Base-by-base conservation (phyloP, 768 basidiomycete species). In the Calocybe indica region DNA sequence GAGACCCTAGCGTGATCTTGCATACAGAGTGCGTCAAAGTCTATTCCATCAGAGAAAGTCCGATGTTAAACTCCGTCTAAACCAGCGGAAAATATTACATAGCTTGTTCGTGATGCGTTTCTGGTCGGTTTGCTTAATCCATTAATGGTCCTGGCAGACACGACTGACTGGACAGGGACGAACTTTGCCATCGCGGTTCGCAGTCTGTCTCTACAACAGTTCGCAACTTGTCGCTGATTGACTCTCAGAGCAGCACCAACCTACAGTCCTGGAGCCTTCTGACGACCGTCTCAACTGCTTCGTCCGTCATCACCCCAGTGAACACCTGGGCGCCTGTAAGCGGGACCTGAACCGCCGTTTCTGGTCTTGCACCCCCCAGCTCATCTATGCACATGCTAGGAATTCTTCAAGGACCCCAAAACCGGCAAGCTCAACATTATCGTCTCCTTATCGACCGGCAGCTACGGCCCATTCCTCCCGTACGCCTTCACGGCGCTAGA, bases 331-430 rank as follows among this genome's bases (percentile, higher is more conserved):
- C 64, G 4, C 63, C 64, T 9, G 62, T 64, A 15, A 37, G 58
- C 36, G 14, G n/a, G 40, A 34, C 12, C 7, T n/a, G 10, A 28
- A 32, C 14, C 31, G 15, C 30, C 22, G 22, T 22, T 22, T 22
- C 22, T 4, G 22, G 22, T 22, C 2, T 22, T 22, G 22, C 4
- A 22, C 22, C 12, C 15, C n/a, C 11, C 0, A 6, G 15, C 33
- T 55, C 32, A 46, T 40, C 35, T 12, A n/a, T 6, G 15, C 5
- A 6, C 48, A 6, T 10, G 14, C 28, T 44, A 65, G 62, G 66
- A 67, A 59, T 67, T 65, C 52, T 67, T 66, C 57, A 67, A 66
- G 45, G 66, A 67, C 43, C 61, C 66, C 1, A 61, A 50, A 39
- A 67, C 63, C 2, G 66, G 64, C 6, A 58, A 60, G 39, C 40